Base-by-base conservation (phyloP, 345 rosid species). In the Arabidopsis suecica region DNA sequence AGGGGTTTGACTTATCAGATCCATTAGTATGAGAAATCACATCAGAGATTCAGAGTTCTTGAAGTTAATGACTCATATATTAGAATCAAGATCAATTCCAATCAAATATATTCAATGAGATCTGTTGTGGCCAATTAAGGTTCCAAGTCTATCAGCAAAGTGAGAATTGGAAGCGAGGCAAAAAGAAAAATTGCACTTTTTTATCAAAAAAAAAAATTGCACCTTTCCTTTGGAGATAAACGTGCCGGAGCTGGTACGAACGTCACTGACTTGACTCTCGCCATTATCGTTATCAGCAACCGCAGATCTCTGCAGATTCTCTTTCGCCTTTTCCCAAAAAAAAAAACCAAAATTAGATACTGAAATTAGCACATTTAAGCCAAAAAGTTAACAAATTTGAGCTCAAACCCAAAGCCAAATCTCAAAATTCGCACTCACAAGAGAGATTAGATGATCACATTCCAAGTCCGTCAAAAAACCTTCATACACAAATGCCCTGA, bases 241-340 rank as follows among this genome's bases (percentile, higher is more conserved):
- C 86, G 88, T 94, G 59, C 98, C 98, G 9, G 98, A 94, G 81
- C 98, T 94, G 12, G 98, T 94, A 22, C 98, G 78, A 69, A 91
- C 98, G 40, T 94, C 88, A 62, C 96, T 91, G 16, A 88, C 87
- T 83, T 85, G 84, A 79, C 96, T 87, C 82, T 88, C 80, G 58
- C 98, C 98, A 53, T 89, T 91, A 20, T 76, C 7, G 77, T 91
- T 88, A 84, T 91, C 97, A 16, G 98, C 98, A 36, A 94, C 98
- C 0, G 98, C 93, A 23, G 95, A 86, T 86, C 97, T 89, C 88
- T 91, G 89, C 62, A 94, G 85, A 87, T 88, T 93, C 72, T 90
- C 71, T 86, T 86, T 91, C 48, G 97, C 98, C 97, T 88, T 62
- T 74, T 50, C 9, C 50, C 33, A 25, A 33, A 55, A 12, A 41